Percentiles rank a stretch among this genome's conserved stretches.
phyloP scores from a whole-genome alignment of 169 alveolate species.

The Cryptosporidium sp. region DNA sequence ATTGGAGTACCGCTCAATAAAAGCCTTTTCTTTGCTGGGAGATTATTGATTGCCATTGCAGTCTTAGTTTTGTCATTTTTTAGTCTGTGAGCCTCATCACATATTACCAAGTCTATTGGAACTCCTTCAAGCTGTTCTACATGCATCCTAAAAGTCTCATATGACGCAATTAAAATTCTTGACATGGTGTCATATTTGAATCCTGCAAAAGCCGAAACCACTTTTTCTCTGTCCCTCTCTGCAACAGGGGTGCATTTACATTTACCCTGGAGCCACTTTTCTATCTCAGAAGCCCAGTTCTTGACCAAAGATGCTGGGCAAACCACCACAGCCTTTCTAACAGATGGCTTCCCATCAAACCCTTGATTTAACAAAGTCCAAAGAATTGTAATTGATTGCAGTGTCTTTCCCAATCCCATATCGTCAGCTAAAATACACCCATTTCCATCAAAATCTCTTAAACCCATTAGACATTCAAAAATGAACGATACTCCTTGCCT shows the following conservation, averaged over 20 bases:
- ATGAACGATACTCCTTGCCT: conserved; percentile 91
- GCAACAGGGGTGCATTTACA: conserved; percentile 89
- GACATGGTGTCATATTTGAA: conserved; percentile 86
- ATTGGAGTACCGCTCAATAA: conserved; percentile 92
- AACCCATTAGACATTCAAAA: conserved; percentile 92
- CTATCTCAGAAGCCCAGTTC: conserved; percentile 93
- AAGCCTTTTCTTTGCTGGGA: conserved; percentile 90
- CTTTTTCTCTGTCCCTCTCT: conserved; percentile 89
- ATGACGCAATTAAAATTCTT: conserved; percentile 89
- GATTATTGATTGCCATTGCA: conserved; percentile 86
- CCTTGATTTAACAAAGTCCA: conserved; percentile 91
- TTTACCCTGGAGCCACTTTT: conserved; percentile 92
- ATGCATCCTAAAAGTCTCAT: conserved; percentile 92
- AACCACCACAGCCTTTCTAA: conserved; percentile 88
- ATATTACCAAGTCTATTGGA: conserved; percentile 92
- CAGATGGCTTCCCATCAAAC: conserved; percentile 87
- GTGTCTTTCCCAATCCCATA: conserved; percentile 93
- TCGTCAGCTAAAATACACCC: conserved; percentile 94
- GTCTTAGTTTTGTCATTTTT: conserved; percentile 93
- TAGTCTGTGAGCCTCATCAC: conserved; percentile 96
- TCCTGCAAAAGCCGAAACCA: conserved; percentile 89
- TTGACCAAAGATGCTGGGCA: conserved; percentile 93
- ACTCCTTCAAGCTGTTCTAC: conserved; percentile 86
- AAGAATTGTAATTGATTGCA: conserved; percentile 89
- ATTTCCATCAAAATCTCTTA: conserved; percentile 87